Evolutionary conservation across 176 grass and related monocot species (phyloP), one percentile per base, ranked within the genome.

Genomic region (Triticum monococcum): DNA sequence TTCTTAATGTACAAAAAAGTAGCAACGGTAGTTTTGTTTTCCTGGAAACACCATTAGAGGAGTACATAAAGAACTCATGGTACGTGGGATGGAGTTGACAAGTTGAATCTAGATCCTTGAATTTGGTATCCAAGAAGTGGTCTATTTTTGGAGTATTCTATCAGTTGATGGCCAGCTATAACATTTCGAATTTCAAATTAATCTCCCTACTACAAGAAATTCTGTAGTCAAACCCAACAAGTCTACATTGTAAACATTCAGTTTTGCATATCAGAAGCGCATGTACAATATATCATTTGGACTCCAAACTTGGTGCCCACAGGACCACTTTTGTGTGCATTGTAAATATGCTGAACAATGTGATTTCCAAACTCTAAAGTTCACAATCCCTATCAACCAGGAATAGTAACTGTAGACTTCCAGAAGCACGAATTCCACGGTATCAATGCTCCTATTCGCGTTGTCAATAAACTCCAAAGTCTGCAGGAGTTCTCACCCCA

Each of bases 21-120:
- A 54, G 68, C 59, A 81, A 75, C 20, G 35, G 12, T 33, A 11
- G 26, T 57, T 52, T 20, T 28, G 25, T 16, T 73, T 50, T 80
- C 40, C 13, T 37, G 46, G 4, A 31, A 43, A 73, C 9, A 52
- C 30, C 1, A 48, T 5, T 87, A 64, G 28, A 48, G 54, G 37
- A 71, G 5, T 37, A 56, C n/a, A 36, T 13, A 13, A 9, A 60
- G 50, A 77, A 26, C 50, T 35, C 5, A 2, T 7, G 6, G 48
- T 25, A 26, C 22, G 72, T 31, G 37, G 62, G 64, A 59, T 46
- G 52, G 17, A 60, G 22, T 68, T 83, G 25, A 77, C 50, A 77
- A 45, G 48, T 59, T 75, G 78, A 16, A 75, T 67, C 62, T 38
- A 60, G 45, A 26, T 59, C 86, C 60, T 57, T 67, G 11, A 81